Evolutionary conservation across 148 eudicot genomes (phyloP).

Genomic region (Spergularia marina): DNA sequence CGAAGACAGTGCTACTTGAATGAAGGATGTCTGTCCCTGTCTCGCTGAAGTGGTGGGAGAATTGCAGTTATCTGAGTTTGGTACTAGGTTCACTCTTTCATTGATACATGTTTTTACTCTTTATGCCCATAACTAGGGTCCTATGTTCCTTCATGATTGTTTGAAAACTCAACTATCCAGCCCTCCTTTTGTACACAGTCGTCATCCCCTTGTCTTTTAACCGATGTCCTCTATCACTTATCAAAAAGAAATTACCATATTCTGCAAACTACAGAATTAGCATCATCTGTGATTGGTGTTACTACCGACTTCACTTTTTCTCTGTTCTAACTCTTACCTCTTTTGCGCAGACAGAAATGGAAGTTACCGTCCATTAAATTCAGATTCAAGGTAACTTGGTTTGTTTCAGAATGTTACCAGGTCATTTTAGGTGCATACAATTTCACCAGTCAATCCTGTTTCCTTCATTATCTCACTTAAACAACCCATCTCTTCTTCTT

Average conservation of each 20-base stretch:
- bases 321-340: background rate
- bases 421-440: background rate
- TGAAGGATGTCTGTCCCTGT: background rate
- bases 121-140: too few relatives aligned
- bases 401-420: background rate
- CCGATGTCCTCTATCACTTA: too few relatives aligned
- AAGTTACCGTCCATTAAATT: conserved; percentile 41
- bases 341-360: conserved; percentile 55
- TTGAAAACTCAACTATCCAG: too few relatives aligned
- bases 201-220: too few relatives aligned
- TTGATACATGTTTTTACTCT: background rate
- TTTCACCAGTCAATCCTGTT: background rate
- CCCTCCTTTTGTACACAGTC: too few relatives aligned
- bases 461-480: background rate
- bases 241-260: background rate
- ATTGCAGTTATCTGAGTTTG: background rate
- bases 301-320: background rate
- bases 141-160: background rate
- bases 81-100: background rate
- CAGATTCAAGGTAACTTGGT: conserved; percentile 45
- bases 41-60: background rate
- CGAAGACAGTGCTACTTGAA: background rate
- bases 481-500: conserved; percentile 1
- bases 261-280: background rate
- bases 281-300: background rate